phyloP scores from a whole-genome alignment of 1,284 basidiomycete species.

The Tremellales sp. region DNA sequence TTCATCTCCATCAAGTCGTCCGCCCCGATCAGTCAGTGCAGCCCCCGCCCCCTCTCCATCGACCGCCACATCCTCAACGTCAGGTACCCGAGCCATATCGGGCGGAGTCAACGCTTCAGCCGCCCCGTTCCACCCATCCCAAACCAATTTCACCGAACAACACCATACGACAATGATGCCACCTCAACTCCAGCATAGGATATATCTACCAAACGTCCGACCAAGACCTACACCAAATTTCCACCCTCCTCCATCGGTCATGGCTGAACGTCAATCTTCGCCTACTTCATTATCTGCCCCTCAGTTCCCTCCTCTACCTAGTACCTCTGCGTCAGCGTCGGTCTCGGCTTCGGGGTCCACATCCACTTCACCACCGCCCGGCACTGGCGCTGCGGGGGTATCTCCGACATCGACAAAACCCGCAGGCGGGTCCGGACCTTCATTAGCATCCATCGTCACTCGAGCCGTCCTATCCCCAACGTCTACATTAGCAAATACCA shows the following conservation, averaged over 20 bases:
- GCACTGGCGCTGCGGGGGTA: too few species aligned
- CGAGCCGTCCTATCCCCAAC: constrained; percentile 42
- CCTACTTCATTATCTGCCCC: constrained; percentile 25
- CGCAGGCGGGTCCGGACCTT: constrained; percentile 30
- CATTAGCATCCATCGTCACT: constrained; percentile 46
- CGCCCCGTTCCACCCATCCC: constrained; percentile 34
- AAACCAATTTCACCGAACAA: constrained; percentile 3
- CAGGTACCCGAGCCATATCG: background rate
- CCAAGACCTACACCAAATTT: constrained; percentile 40
- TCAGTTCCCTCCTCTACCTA: constrained; percentile 43
- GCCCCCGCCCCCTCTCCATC: background rate
- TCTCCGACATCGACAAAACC: too few species aligned
- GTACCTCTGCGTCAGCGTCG: background rate
- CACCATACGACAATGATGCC: constrained; percentile 46
- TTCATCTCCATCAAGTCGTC: constrained; percentile 6
- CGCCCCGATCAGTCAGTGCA: background rate
- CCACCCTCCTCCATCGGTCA: constrained; percentile 38
- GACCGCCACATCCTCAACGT: background rate
- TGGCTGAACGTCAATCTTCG: constrained; percentile 27
- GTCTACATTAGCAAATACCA: constrained; percentile 23
- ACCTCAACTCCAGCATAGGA: constrained; percentile 47
- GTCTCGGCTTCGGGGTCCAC: too few species aligned
- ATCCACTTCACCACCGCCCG: too few species aligned
- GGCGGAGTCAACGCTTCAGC: constrained; percentile 36
- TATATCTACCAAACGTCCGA: constrained; percentile 43